Evolutionary conservation across 1,139 yeast genomes (phyloP).

Genomic region (Trichomonascaceae sp.): DNA sequence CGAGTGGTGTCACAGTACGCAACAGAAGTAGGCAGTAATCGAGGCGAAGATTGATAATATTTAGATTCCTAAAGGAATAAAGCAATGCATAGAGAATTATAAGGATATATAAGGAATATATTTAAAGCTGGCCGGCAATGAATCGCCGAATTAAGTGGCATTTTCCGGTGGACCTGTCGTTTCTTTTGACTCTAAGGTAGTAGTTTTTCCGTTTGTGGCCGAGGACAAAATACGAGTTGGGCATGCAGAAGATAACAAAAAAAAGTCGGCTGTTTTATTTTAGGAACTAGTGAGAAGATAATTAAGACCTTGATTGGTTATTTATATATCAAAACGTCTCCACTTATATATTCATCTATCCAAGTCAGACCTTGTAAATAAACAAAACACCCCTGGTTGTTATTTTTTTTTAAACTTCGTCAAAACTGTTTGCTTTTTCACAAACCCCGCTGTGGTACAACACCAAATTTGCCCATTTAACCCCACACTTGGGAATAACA

Average conservation of each 20-base stretch:
- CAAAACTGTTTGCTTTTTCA: background rate
- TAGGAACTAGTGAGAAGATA: too few relatives aligned
- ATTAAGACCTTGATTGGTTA: too few relatives aligned
- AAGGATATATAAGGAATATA: background rate
- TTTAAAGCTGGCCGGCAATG: background rate
- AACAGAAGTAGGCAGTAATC: background rate
- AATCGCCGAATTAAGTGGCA: background rate
- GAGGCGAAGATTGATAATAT: background rate
- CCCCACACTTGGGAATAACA: background rate
- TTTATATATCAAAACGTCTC: too few relatives aligned
- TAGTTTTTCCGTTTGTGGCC: background rate
- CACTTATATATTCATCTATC: too few relatives aligned
- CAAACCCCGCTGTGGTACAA: background rate
- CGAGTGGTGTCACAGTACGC: constrained; percentile 11
- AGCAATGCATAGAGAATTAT: background rate
- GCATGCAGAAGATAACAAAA: background rate
- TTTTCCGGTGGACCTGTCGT: background rate
- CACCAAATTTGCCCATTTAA: background rate
- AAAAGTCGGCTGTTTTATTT: too few relatives aligned
- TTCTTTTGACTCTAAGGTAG: background rate
- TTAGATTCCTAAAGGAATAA: background rate
- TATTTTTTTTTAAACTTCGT: background rate
- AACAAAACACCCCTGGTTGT: background rate
- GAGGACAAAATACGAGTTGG: background rate
- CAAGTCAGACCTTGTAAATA: too few relatives aligned